Base-by-base conservation (phyloP, 2,329 filamentous ascomycete species). In the Colletotrichum costaricense region DNA sequence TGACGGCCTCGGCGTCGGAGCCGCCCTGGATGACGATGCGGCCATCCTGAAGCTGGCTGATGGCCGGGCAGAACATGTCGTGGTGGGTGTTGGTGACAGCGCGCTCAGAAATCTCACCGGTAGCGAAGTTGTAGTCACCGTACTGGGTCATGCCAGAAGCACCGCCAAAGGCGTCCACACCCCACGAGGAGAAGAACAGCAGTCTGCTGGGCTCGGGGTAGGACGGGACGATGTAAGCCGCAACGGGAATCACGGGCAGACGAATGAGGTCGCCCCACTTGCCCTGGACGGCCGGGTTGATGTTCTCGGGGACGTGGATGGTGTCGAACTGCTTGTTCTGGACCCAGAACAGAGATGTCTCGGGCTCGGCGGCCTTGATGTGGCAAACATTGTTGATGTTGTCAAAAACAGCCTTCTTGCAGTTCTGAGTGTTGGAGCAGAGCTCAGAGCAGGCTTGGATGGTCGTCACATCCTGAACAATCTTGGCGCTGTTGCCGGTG, bases 1-100 rank as follows among this genome's bases (percentile, higher is more conserved):
- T 88, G 1, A 86, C 88, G 55, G 84, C 84, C 6, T 81, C 78
- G 7, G 86, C 85, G 67, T 86, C 83, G 28, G 85, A 84, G 1
- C 90, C 90, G 6, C 90, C 89, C 0, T 86, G 88, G 7, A 92
- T 85, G 2, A 91, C 77, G 8, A 89, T 83, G 9, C 83, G 81
- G 0, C 88, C 89, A 8, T 84, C 79, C 19, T 82, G 83, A 68
- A 87, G 85, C 14, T 86, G 79, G 8, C 84, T 86, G 63, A 90
- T 88, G 2, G 88, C 89, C 0, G 89, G 88, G 76, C 88, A 90
- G 75, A 89, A 89, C 88, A 89, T 89, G 76, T 89, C 87, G 75
- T 89, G 86, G 4, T 82, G 76, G 0, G 86, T 89, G 71, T 87
- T 78, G 56, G 80, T 78, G 8, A 84, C 78, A 42, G 78, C 79